phyloP scores from a whole-genome alignment of 2,329 filamentous ascomycete species.

The Aureobasidium sp. region DNA sequence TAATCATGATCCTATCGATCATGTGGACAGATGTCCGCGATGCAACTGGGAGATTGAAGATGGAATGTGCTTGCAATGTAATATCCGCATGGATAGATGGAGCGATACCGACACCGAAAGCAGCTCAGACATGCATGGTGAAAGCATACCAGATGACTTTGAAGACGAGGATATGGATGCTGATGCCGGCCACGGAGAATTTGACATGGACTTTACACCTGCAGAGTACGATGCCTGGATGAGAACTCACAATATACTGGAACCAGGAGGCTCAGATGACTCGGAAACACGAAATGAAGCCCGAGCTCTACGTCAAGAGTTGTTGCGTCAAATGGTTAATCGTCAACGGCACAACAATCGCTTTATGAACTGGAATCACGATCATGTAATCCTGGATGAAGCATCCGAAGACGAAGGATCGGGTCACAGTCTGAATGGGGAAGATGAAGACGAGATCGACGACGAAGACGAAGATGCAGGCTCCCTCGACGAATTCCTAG shows the following conservation, averaged over 20 bases:
- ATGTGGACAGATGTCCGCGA: conserved; percentile 52
- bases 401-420: background rate
- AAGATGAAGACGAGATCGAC: conserved; percentile 15
- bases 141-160: conserved; percentile 27
- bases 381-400: background rate
- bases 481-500: conserved; percentile 15
- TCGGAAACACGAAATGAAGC: too few species aligned
- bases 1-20: conserved; percentile 50
- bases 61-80: conserved; percentile 47
- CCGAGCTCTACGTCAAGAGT: too few species aligned
- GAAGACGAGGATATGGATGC: conserved; percentile 32
- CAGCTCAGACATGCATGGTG: conserved; percentile 16
- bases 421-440: conserved; percentile 1
- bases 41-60: conserved; percentile 59
- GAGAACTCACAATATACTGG: too few species aligned
- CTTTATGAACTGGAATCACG: too few species aligned
- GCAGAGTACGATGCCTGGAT: background rate
- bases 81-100: conserved; percentile 42
- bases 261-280: too few species aligned
- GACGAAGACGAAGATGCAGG: conserved; percentile 13
- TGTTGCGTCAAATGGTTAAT: too few species aligned
- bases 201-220: background rate
- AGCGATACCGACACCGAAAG: conserved; percentile 22
- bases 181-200: background rate
- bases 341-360: too few species aligned